Evolutionary conservation across 2,329 filamentous ascomycete species (phyloP), one percentile per base, ranked within the genome.

Genomic region (Stromatinia cepivora): DNA sequence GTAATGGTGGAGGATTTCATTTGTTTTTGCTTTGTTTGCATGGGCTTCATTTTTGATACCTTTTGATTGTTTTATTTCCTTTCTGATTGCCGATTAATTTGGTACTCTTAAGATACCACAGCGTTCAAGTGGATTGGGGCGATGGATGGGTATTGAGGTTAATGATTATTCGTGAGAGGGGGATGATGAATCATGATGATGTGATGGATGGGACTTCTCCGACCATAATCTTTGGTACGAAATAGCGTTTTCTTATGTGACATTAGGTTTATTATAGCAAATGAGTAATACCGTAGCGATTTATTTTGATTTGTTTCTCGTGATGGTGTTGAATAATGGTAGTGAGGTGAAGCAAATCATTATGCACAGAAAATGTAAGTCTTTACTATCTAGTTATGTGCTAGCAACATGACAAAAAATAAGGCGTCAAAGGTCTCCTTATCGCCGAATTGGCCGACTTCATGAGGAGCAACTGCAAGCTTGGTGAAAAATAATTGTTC

Each of bases 1-100:
- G 56, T 59, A 53, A 61, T 62, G 54, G 20, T 52, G n/a, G 56
- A 42, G 34, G 56, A 28, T 67, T 67, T 67, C 65, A 50, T 62
- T 62, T 62, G 45, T 62, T 62, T 52, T 67, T 62, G 3, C 46
- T 52, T 50, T 54, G n/a, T 61, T 62, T 50, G 45, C 10, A 62
- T n/a, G 34, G 22, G 34, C 34, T 61, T 62, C 34, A 48, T 36
- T 59, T 42, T 46, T 59, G 39, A 58, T 66, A 57, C 54, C 53
- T 46, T 42, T 42, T 42, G n/a, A 56, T 65, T 34, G n/a, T 36
- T 42, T 31, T 59, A 13, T 50, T 48, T 66, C n/a, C 53, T 66
- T 48, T 52, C 36, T 52, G 46, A 50, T 67, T 62, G 50, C 61
- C 46, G 34, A 63, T 52, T 28, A 28, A 63, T 56, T 48, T 66